These are phyloP conservation scores for Geosmithia putterillii DNA, from an alignment of 2,329 filamentous ascomycete species.

Conservation along the genomic window DNA sequence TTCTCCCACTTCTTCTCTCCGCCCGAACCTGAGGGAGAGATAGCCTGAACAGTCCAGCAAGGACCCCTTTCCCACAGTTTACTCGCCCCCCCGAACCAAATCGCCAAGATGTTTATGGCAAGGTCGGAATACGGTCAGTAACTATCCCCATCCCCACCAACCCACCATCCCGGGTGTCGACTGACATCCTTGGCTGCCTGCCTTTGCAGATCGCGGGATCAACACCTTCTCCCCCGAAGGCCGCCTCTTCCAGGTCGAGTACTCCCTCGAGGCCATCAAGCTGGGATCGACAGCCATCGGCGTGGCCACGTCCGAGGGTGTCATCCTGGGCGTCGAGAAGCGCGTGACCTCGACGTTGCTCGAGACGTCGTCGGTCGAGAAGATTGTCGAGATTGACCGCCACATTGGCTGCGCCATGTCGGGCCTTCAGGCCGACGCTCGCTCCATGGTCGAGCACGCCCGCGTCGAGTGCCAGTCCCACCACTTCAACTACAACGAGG, in stretches of 20 bases:
- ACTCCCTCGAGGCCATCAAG: slow-evolving; percentile 99
- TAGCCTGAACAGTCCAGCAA: not conserved
- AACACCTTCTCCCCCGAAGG: slow-evolving; percentile 99
- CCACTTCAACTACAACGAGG: slow-evolving; percentile 95
- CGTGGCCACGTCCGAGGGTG: slow-evolving; percentile 87
- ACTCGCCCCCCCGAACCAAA: slow-evolving; percentile 4
- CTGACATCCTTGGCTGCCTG: not conserved
- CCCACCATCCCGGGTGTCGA: not conserved
- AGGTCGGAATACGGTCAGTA: slow-evolving; percentile 94
- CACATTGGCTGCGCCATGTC: slow-evolving; percentile 99
- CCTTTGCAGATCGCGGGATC: slow-evolving; percentile 78
- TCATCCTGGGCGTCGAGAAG: slow-evolving; percentile 97
- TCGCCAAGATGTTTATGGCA: slow-evolving; percentile 93
- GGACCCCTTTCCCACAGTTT: not conserved
- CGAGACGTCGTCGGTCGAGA: slow-evolving; percentile 95
- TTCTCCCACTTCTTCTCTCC: too few species aligned
- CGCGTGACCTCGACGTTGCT: slow-evolving; percentile 95
- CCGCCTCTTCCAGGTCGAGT: slow-evolving; percentile 99
- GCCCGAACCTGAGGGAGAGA: too few species aligned
- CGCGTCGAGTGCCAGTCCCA: slow-evolving; percentile 96
- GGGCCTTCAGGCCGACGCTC: slow-evolving; percentile 90
- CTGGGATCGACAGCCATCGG: slow-evolving; percentile 97
- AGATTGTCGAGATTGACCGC: slow-evolving; percentile 98
- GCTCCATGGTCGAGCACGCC: slow-evolving; percentile 96
- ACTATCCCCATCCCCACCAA: slow-evolving; percentile 9